Base-by-base conservation (phyloP, 1,284 basidiomycete genomes). In the Cryptococcus sp. region DNA sequence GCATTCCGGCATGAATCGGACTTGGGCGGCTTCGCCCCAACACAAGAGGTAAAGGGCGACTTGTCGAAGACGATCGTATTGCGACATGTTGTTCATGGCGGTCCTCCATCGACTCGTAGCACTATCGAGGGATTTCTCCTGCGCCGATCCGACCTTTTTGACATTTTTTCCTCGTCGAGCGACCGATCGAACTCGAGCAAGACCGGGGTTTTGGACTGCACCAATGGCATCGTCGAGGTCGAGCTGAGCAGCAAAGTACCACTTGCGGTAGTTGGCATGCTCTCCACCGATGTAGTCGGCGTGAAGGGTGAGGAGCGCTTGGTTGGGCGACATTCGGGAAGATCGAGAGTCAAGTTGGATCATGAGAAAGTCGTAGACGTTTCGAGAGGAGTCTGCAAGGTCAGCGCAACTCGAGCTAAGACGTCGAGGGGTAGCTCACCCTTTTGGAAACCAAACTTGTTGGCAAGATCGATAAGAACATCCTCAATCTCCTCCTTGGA, bases 401-500 rank as follows among this genome's bases (percentile, higher is more conserved):
- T 45, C 6, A 43, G 35, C 42, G 45, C 21, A 43, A 25, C 7
- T n/a, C 9, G 34, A 19, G 23, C 31, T 37, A 7, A 11, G 2
- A 14, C 31, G 9, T 32, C 22, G 28, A 31, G 28, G 18, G 28
- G 4, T 38, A 19, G 23, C 82, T 45, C 59, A 87, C 87, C 87
- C 85, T 91, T 78, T 86, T 93, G 94, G 72, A 99, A 98, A 58
- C 94, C 95, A 74, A 98, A 99, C 76, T 98, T 99, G 79, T 98
- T 92, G 31, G 92, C 86, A 22, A 98, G 79, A 76, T 98, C 95
- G 54, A 97, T 84, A 67, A 98, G 91, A 47, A 98, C 90, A 69
- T 99, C 94, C 74, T 98, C 94, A 52, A 98, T 97, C 77, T 98
- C 95, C 63, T 98, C 94, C 77, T 97, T 97, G 28, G 91, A 92